Conservation (phyloP, 2,329 filamentous ascomycete species). For the Rutstroemia sp. region DNA sequence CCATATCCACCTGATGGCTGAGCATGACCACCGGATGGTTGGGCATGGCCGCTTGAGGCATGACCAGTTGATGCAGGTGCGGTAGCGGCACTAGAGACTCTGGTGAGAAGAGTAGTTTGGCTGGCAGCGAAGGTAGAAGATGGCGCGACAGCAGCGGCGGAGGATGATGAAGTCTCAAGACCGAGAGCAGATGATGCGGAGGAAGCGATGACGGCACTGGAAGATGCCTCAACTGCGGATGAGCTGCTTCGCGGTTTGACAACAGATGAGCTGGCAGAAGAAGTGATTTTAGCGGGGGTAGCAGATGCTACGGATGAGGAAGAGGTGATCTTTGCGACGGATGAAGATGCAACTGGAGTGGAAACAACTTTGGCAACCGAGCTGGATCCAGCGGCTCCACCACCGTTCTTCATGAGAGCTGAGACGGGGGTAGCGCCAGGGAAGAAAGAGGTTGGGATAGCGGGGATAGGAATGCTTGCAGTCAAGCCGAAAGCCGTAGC, state of each 20-base stretch:
- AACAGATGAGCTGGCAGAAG: not conserved
- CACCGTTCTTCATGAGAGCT: constrained; percentile 1
- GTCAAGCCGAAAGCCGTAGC: constrained; percentile 15
- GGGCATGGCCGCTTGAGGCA: no score
- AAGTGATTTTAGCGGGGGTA: not conserved
- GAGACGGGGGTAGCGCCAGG: constrained; percentile 17
- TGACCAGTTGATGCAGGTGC: no score
- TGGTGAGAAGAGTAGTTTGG: not conserved
- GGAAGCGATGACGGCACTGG: not conserved
- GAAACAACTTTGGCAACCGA: not conserved
- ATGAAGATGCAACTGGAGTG: not conserved
- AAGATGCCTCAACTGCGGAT: not conserved
- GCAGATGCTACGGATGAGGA: not conserved
- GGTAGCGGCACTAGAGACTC: not conserved
- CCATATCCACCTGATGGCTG: not conserved
- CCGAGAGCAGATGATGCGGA: not conserved
- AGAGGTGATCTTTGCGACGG: no score
- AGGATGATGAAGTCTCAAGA: not conserved
- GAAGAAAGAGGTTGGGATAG: constrained; percentile 22
- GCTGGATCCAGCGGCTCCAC: not conserved
- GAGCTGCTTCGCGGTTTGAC: no score
- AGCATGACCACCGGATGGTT: not conserved
- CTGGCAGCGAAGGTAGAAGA: not conserved
- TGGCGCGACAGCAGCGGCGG: not conserved
- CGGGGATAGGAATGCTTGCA: constrained; percentile 19